phyloP scores from a whole-genome alignment of 352 stramenopile species.

The Phytophthora vignae region DNA sequence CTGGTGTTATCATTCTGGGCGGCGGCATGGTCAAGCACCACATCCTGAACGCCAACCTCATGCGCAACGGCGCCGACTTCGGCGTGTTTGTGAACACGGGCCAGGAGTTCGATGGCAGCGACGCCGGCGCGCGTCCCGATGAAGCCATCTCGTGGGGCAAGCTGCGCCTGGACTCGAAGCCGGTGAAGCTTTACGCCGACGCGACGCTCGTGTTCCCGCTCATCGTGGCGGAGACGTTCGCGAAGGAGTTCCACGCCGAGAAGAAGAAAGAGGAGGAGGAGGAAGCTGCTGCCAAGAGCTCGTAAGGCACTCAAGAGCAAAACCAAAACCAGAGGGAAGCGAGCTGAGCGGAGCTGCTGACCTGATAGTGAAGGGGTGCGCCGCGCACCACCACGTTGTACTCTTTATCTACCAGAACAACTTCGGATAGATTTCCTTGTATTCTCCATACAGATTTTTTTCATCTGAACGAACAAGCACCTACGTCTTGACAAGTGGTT shows the following conservation, averaged over 20 bases:
- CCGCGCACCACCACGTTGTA: slow-evolving; percentile 38
- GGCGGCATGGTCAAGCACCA: slow-evolving; percentile 99
- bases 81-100: slow-evolving; percentile 99
- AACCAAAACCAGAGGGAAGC: slow-evolving; percentile 18
- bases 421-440: slow-evolving; percentile 37
- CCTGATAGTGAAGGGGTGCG: slow-evolving; percentile 32
- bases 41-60: slow-evolving; percentile 99
- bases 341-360: slow-evolving; percentile 32
- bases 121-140: slow-evolving; percentile 97
- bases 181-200: slow-evolving; percentile 98
- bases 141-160: slow-evolving; percentile 99
- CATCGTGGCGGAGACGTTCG: slow-evolving; percentile 99
- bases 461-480: slow-evolving; percentile 3
- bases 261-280: slow-evolving; percentile 44
- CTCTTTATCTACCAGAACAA: slow-evolving; percentile 45
- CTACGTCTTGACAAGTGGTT: slow-evolving; percentile 27
- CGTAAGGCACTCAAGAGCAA: slow-evolving; percentile 18
- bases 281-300: slow-evolving; percentile 24
- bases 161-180: slow-evolving; percentile 93
- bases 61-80: slow-evolving; percentile 99
- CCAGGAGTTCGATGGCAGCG: slow-evolving; percentile 98
- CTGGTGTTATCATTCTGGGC: slow-evolving; percentile 98
- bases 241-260: slow-evolving; percentile 92
- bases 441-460: slow-evolving; percentile 21
- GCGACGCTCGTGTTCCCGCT: slow-evolving; percentile 99